Evolutionary conservation across 108 stramenopile genomes (phyloP).

Genomic region (Cyclotella distinguenda): DNA sequence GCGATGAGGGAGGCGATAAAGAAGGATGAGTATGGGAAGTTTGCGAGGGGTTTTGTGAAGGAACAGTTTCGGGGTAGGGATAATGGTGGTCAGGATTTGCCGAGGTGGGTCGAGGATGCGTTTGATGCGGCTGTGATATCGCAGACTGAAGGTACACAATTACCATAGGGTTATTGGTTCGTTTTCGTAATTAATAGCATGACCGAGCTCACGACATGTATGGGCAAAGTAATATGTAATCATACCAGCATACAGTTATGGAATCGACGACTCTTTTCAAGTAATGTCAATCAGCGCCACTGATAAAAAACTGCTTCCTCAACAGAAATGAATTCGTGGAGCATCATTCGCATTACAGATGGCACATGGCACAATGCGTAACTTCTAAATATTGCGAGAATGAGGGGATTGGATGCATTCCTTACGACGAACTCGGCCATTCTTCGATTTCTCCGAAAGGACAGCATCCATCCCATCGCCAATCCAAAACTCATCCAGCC

Average conservation of each 20-base stretch:
- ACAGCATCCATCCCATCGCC: not conserved
- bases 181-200: not conserved
- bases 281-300: no score
- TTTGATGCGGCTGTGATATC: slow-evolving; percentile 69
- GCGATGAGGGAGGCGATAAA: slow-evolving; percentile 91
- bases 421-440: not conserved
- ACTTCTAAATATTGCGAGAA: no score
- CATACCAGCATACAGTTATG: no score
- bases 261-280: no score
- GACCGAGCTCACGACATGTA: no score
- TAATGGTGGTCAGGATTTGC: slow-evolving; percentile 58
- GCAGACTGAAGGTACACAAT: slow-evolving; percentile 11
- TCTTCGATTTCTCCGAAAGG: not conserved
- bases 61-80: slow-evolving; percentile 64
- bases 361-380: no score
- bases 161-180: not conserved
- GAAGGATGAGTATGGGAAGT: slow-evolving; percentile 66
- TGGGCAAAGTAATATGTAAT: no score
- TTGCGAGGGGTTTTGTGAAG: slow-evolving; percentile 69
- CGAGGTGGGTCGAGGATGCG: slow-evolving; percentile 87
- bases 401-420: not conserved
- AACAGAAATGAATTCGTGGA: no score
- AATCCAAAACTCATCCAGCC: slow-evolving; percentile 57
- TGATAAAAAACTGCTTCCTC: no score
- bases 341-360: no score